Percentiles rank a stretch among this genome's conserved stretches.
Evolutionary conservation across 768 basidiomycete genomes (phyloP).

Genomic region (Amanita polypyramis): DNA sequence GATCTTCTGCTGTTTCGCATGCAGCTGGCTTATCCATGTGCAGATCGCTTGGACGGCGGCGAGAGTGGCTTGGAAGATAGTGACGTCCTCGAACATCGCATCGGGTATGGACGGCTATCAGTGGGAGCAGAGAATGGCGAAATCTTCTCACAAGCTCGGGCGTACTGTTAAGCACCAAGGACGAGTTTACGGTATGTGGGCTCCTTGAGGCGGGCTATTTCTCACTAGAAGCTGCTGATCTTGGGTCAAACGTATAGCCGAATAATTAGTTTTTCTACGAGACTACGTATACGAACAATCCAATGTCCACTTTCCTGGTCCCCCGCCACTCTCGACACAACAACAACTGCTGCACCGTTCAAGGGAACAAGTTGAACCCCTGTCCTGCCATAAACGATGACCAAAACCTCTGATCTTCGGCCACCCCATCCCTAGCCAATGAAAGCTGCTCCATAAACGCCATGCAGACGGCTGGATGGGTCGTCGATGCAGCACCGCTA

Average conservation of each 20-base stretch:
- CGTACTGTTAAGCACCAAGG: too few species aligned
- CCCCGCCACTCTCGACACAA: too few species aligned
- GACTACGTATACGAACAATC: too few species aligned
- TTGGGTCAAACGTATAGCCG: too few species aligned
- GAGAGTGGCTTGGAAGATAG: neutral
- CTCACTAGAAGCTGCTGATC: too few species aligned
- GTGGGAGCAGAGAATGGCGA: neutral
- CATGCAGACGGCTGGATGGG: neutral
- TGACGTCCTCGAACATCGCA: neutral
- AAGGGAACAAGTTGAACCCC: neutral
- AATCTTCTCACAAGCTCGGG: too few species aligned
- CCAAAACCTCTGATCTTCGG: neutral
- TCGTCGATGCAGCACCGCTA: slow-evolving; percentile 14
- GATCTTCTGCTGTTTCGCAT: slow-evolving; percentile 3
- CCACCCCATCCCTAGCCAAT: neutral
- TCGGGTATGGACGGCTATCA: neutral
- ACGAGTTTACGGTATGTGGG: too few species aligned
- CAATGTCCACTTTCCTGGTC: too few species aligned
- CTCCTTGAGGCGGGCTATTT: too few species aligned
- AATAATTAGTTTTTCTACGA: too few species aligned
- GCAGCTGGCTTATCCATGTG: slow-evolving; percentile 4
- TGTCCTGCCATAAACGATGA: neutral
- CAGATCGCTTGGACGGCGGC: neutral
- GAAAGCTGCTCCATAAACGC: neutral
- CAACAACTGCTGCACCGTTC: neutral